A percentile compares a stretch with the other conserved stretches of the same genome.
These are phyloP conservation scores for Mortierella alpina DNA, from an alignment of 192 early-diverging fungal species.

Conservation along the genomic window DNA sequence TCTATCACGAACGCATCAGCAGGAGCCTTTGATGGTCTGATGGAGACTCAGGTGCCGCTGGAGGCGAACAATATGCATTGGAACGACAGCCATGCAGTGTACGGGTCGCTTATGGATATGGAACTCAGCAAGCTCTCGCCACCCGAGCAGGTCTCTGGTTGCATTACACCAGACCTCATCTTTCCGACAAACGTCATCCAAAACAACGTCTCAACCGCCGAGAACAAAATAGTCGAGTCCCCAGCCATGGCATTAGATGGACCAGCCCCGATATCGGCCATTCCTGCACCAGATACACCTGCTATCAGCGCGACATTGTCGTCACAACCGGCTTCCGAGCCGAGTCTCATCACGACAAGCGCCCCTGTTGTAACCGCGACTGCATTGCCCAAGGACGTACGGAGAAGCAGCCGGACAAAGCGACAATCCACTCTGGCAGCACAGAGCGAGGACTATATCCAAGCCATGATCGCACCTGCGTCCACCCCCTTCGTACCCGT, in stretches of 20 bases:
- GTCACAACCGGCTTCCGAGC: too few species aligned
- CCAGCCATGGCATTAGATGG: neutral
- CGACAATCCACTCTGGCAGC: slow-evolving; percentile 24
- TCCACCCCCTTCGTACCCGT: neutral
- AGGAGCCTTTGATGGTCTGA: neutral
- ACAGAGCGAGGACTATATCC: slow-evolving; percentile 22
- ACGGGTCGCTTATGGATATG: slow-evolving; percentile 48
- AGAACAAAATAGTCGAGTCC: neutral
- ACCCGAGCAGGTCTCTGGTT: slow-evolving; percentile 7
- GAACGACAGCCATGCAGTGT: slow-evolving; percentile 13
- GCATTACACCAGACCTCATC: slow-evolving; percentile 39
- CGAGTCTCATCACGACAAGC: neutral
- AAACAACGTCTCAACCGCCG: neutral
- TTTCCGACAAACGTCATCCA: slow-evolving; percentile 15
- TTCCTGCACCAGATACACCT: too few species aligned
- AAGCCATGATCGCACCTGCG: neutral
- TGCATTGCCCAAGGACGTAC: slow-evolving; percentile 13
- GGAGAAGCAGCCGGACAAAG: slow-evolving; percentile 27
- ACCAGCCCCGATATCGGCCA: neutral
- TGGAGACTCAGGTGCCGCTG: neutral
- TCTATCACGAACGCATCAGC: neutral
- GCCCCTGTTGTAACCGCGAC: neutral
- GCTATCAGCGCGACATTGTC: too few species aligned
- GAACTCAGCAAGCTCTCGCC: slow-evolving; percentile 33
- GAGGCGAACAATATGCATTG: slow-evolving; percentile 12